Percentiles rank a stretch among this genome's conserved stretches.
phyloP scores from a whole-genome alignment of 495 filamentous ascomycete genomes.

The Tuber brumale region DNA sequence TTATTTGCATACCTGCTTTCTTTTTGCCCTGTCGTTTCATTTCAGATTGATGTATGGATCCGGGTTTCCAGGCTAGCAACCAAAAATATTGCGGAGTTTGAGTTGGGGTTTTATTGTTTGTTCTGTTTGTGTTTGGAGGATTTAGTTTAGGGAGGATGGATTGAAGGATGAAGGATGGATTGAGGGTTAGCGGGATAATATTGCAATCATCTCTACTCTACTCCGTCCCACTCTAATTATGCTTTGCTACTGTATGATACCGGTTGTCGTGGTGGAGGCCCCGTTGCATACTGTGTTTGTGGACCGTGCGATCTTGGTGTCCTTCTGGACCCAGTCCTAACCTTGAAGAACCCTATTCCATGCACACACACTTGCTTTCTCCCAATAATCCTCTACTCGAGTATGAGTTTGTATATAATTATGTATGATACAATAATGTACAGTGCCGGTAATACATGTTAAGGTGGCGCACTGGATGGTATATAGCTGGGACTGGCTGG shows the following conservation, averaged over 20 bases:
- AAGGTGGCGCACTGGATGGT: too few species aligned
- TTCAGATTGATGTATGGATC: background rate
- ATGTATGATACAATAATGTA: too few species aligned
- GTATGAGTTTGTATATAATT: background rate
- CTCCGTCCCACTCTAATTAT: background rate
- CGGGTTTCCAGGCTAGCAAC: background rate
- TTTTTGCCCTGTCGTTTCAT: background rate
- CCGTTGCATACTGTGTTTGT: background rate
- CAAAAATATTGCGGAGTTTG: background rate
- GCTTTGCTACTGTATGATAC: background rate
- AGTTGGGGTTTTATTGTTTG: background rate
- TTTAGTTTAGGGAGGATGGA: background rate
- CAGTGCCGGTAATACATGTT: background rate
- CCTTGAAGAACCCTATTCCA: background rate
- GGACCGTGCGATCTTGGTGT: background rate
- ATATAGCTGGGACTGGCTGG: background rate
- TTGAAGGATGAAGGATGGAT: background rate
- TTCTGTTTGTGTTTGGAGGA: background rate
- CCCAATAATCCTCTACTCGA: background rate
- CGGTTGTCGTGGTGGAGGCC: background rate
- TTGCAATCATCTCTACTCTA: background rate
- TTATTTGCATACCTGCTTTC: background rate
- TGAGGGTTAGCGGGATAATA: background rate
- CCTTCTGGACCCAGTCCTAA: background rate
- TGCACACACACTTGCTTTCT: background rate